Conservation (phyloP, 116 monocot species). For the Cymodocea nodosa region DNA sequence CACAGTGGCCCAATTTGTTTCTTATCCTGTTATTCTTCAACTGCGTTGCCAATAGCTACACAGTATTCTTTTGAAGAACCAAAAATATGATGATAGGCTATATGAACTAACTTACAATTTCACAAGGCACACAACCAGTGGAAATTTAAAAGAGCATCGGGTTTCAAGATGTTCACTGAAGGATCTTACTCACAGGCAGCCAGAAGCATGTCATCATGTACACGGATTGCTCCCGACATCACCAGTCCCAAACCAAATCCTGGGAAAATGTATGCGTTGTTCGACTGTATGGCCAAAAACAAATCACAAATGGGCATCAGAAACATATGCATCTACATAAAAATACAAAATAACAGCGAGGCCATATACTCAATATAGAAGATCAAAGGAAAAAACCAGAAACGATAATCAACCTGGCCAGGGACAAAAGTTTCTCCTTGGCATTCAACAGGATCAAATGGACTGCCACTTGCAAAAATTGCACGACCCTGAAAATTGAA, state of each 20-base stretch:
- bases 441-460: conserved; percentile 70
- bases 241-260: conserved; percentile 88
- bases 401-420: conserved; percentile 50
- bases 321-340: neutral
- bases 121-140: too few species aligned
- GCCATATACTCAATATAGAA: neutral
- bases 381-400: neutral
- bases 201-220: conserved; percentile 91
- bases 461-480: conserved; percentile 94
- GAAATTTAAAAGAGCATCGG: too few species aligned
- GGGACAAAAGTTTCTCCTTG: conserved; percentile 49
- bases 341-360: neutral
- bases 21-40: too few species aligned
- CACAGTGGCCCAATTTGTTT: too few species aligned
- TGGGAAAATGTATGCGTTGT: conserved; percentile 96
- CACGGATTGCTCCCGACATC: conserved; percentile 83
- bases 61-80: too few species aligned
- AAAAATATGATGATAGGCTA: neutral
- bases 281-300: conserved; percentile 32
- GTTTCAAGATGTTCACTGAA: neutral
- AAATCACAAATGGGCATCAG: neutral
- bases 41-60: too few species aligned
- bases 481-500: conserved; percentile 32
- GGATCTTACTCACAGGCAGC: conserved; percentile 54
- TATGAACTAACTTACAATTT: too few species aligned